Percentiles rank a stretch among this genome's conserved stretches.
phyloP scores from a whole-genome alignment of 2,329 filamentous ascomycete genomes.

The Lasiodiplodia hormozganensis region DNA sequence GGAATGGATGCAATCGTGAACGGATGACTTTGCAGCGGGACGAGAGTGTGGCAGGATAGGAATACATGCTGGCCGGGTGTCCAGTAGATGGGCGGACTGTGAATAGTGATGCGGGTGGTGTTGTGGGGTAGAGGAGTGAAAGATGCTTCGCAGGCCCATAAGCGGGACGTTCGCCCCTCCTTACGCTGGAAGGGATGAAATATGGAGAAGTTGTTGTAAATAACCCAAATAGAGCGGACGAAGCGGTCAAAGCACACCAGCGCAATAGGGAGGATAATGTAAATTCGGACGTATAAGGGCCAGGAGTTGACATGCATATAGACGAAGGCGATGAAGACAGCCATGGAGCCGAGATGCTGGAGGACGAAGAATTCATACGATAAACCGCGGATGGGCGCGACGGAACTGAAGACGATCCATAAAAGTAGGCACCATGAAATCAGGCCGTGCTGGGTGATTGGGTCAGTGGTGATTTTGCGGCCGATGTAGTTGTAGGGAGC shows the following conservation, averaged over 20 bases:
- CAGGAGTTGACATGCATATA: slow-evolving; percentile 62
- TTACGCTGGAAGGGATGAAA: slow-evolving; percentile 47
- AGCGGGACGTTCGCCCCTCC: slow-evolving; percentile 37
- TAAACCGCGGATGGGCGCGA: slow-evolving; percentile 69
- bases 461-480: slow-evolving; percentile 66
- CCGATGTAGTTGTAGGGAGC: slow-evolving; percentile 64
- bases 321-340: slow-evolving; percentile 68
- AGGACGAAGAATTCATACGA: slow-evolving; percentile 73
- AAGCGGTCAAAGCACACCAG: slow-evolving; percentile 68
- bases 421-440: slow-evolving; percentile 70
- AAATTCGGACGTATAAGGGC: slow-evolving; percentile 64
- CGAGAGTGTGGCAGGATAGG: slow-evolving; percentile 63
- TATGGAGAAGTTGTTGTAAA: slow-evolving; percentile 50
- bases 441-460: slow-evolving; percentile 70
- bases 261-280: slow-evolving; percentile 71
- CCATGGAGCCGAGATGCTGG: slow-evolving; percentile 70
- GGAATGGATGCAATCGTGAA: slow-evolving; percentile 68
- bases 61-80: slow-evolving; percentile 69
- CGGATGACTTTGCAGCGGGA: slow-evolving; percentile 67
- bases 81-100: slow-evolving; percentile 64
- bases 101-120: slow-evolving; percentile 64
- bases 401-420: slow-evolving; percentile 69
- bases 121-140: slow-evolving; percentile 59
- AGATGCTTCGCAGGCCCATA: slow-evolving; percentile 48
- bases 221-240: slow-evolving; percentile 50